Evolutionary conservation across 345 rosid species (phyloP), one percentile per base, ranked within the genome.

Genomic region (Clarkia xantiana): DNA sequence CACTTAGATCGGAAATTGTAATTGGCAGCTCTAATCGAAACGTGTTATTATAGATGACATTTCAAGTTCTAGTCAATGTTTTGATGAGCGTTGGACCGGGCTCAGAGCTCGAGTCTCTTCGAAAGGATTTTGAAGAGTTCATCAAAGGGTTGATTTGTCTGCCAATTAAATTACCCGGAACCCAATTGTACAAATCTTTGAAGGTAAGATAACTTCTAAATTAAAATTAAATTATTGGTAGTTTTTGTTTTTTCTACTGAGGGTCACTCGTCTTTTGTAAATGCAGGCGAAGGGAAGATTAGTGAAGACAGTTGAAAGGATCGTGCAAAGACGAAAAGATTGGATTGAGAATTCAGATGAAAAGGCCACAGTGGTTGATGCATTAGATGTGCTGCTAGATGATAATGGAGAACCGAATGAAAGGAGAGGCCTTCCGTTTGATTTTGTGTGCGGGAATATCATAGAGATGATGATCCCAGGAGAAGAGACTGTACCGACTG

Each of bases 391-490:
- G 57, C 77, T 86, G 4, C 47, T 90, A 55, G 71, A 76, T 40
- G 86, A 66, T 13, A 61, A 44, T 18, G 72, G 53, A 18, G 79
- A 78, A 40, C 50, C 48, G 25, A 79, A 60, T 13, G 80, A 74
- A 54, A 77, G 62, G 60, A 78, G 77, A 66, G 63, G 79, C 36
- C 72, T 71, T 40, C 66, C 91, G 63, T 74, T 71, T 45, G 95
- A 90, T 78, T 77, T 74, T 69, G 68, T 90, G 41, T 70, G 77
- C 14, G 76, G 82, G 3, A 81, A 76, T 57, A 75, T 91, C 49
- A 64, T 91, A 11, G 98, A 91, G 76, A 81, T 91, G 98, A 84
- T 91, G 83, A 77, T 91, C 63, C 98, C 98, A 0, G 98, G 98
- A 42, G 94, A 84, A 59, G 98, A 91, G 63, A 86, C 94, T 2